Conservation (phyloP, 352 stramenopile species). For the Globisporangium irregulare region DNA sequence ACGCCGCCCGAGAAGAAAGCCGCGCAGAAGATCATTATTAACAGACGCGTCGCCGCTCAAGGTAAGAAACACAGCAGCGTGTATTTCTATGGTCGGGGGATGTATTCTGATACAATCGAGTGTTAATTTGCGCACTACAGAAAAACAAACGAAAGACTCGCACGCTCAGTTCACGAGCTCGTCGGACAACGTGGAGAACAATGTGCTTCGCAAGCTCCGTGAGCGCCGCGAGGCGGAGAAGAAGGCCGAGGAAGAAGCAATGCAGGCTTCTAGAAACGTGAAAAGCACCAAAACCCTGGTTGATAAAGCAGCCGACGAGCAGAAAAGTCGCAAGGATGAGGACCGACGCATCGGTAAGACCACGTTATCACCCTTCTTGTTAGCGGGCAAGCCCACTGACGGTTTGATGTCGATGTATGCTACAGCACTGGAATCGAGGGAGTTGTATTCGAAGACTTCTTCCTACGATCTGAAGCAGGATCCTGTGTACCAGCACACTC, state of each 20-base stretch:
- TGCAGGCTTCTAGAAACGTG: conserved; percentile 23
- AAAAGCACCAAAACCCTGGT: conserved; percentile 51
- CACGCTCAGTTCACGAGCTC: conserved; percentile 6
- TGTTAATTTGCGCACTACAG: neutral
- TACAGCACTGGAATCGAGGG: conserved; percentile 29
- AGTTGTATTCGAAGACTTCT: conserved; percentile 36
- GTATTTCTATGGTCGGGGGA: neutral
- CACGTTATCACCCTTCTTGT: neutral
- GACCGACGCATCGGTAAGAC: conserved; percentile 29
- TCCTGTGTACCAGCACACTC: conserved; percentile 44
- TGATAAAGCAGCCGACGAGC: conserved; percentile 43
- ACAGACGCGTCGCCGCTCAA: conserved; percentile 20
- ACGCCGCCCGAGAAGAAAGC: conserved; percentile 12
- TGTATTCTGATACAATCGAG: neutral
- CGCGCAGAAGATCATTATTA: conserved; percentile 19
- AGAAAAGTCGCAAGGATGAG: conserved; percentile 34
- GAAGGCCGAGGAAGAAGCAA: conserved; percentile 41
- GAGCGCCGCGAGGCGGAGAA: conserved; percentile 38
- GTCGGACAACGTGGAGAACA: conserved; percentile 21
- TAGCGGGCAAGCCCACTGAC: neutral
- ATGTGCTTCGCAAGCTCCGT: conserved; percentile 30
- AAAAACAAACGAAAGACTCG: conserved; percentile 8
- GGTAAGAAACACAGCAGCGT: conserved; percentile 9
- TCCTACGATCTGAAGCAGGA: conserved; percentile 42
- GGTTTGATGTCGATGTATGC: neutral